A percentile compares a stretch with the other conserved stretches of the same genome.
phyloP scores from a whole-genome alignment of 164 flowering plant genomes.

The Vitis cinerea region DNA sequence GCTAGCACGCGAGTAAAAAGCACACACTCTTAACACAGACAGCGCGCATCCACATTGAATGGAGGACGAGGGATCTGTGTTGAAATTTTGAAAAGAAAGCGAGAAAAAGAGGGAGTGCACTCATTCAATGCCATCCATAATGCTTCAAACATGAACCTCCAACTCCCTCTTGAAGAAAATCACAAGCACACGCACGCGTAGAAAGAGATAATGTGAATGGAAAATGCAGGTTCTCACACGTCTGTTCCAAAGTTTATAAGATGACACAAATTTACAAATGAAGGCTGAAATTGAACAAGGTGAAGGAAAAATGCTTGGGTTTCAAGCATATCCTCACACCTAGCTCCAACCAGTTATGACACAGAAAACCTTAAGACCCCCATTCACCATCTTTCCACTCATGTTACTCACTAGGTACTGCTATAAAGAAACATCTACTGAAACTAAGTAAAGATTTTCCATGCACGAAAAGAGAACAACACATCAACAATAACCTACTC shows the following conservation, averaged over 20 bases:
- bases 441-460: neutral
- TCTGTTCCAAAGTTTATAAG: neutral
- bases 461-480: neutral
- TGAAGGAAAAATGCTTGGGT: neutral
- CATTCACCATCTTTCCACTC: neutral
- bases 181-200: neutral
- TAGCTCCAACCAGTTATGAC: neutral
- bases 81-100: neutral
- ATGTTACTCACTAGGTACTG: neutral
- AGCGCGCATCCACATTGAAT: constrained; percentile 5
- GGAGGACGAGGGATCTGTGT: neutral
- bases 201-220: neutral
- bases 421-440: neutral
- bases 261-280: neutral
- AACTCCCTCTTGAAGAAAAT: neutral
- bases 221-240: neutral
- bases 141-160: neutral
- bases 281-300: neutral
- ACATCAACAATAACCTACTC: neutral
- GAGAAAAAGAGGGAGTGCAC: neutral
- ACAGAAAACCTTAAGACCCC: neutral
- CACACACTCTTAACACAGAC: neutral
- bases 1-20: neutral
- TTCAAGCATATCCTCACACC: too few relatives aligned
- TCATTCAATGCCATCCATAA: too few relatives aligned